A percentile compares a stretch with the other conserved stretches of the same genome.
phyloP scores from a whole-genome alignment of 1,284 basidiomycete species.

The Athelia sp. region DNA sequence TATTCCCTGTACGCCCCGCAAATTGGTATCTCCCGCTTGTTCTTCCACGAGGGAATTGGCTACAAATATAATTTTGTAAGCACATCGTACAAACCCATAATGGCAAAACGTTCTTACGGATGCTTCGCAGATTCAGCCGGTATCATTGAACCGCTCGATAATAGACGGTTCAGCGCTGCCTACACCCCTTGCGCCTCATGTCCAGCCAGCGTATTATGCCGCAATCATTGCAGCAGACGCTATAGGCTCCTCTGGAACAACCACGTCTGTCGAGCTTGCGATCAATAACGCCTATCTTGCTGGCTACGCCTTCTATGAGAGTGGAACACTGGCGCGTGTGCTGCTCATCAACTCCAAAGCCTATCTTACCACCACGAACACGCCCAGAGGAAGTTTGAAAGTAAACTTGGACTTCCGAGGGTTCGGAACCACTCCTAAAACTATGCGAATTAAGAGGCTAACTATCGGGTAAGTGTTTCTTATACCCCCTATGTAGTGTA shows the following conservation, averaged over 20 bases:
- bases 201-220: slow-evolving; percentile 18
- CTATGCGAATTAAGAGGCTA: slow-evolving; percentile 38
- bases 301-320: slow-evolving; percentile 61
- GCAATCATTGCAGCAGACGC: slow-evolving; percentile 17
- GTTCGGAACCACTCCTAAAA: slow-evolving; percentile 9
- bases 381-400: slow-evolving; percentile 34
- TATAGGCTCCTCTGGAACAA: slow-evolving; percentile 22
- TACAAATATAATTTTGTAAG: slow-evolving; percentile 22
- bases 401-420: slow-evolving; percentile 33
- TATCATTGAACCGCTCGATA: slow-evolving; percentile 13
- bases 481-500: no score
- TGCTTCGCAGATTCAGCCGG: slow-evolving; percentile 22
- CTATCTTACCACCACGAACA: slow-evolving; percentile 33
- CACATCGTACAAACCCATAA: slow-evolving; percentile 23
- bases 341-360: slow-evolving; percentile 56
- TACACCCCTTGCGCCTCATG: slow-evolving; percentile 15
- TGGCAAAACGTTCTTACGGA: background rate
- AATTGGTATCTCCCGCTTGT: slow-evolving; percentile 14
- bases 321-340: slow-evolving; percentile 37
- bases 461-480: slow-evolving; percentile 33
- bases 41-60: slow-evolving; percentile 21
- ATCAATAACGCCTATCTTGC: slow-evolving; percentile 44
- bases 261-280: slow-evolving; percentile 46
- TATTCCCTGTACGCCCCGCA: slow-evolving; percentile 43
- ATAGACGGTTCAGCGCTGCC: slow-evolving; percentile 13